These are phyloP conservation scores for Leonotis leonurus DNA, from an alignment of 257 asterid species.

Conservation along the genomic window DNA sequence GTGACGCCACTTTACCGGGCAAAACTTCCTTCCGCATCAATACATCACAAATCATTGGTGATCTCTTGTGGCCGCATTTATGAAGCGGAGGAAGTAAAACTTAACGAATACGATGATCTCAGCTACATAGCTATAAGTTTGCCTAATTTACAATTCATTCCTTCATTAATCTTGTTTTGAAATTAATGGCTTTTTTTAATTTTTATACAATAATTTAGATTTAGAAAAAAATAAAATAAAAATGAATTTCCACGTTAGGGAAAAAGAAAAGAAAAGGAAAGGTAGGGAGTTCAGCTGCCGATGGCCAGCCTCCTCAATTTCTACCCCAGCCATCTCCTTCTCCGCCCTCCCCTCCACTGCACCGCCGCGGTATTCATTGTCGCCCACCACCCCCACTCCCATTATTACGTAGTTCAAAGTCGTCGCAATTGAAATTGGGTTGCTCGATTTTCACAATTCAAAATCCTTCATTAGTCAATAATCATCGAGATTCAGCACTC, in stretches of 20 bases:
- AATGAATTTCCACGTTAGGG: neutral
- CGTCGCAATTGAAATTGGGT: neutral
- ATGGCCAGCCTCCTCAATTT: slow-evolving; percentile 18
- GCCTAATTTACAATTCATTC: no score
- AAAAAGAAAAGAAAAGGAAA: neutral
- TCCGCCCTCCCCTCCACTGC: neutral
- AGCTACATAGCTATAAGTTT: no score
- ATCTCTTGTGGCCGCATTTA: no score
- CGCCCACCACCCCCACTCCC: neutral
- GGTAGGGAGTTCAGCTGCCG: neutral
- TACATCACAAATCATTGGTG: slow-evolving; percentile 38
- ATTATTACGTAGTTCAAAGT: neutral
- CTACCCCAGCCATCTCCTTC: neutral
- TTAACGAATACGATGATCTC: no score
- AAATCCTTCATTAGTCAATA: slow-evolving; percentile 7
- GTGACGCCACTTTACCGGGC: slow-evolving; percentile 39
- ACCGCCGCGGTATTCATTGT: neutral
- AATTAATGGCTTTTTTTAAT: neutral
- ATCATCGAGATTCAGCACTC: neutral
- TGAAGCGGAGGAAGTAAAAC: no score
- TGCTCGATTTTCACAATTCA: neutral
- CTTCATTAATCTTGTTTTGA: no score
- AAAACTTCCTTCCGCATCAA: slow-evolving; percentile 42
- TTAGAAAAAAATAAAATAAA: neutral
- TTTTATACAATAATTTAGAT: no score